Conservation (phyloP, 768 basidiomycete species). For the Serendipita sp. region DNA sequence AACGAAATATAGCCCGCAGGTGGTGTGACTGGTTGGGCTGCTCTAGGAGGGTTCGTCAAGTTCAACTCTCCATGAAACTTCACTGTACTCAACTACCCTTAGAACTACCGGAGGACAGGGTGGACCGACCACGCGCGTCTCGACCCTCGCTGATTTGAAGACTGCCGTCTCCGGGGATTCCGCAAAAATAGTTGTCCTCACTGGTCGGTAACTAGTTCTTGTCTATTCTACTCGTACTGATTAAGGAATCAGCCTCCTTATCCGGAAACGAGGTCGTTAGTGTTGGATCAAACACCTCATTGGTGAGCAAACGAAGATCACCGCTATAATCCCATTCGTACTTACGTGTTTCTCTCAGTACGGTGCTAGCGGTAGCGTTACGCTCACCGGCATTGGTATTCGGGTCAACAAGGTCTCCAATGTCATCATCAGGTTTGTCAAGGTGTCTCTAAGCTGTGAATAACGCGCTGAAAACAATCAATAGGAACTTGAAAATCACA, state of each 20-base stretch:
- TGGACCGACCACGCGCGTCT: slow-evolving; percentile 29
- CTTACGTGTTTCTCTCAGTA: too few species aligned
- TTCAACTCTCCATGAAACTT: background rate
- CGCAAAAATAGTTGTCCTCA: slow-evolving; percentile 31
- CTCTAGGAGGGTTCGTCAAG: background rate
- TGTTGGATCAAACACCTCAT: slow-evolving; percentile 30
- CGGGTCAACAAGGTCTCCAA: slow-evolving; percentile 29
- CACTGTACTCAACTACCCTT: background rate
- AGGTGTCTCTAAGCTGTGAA: too few species aligned
- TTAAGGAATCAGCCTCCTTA: slow-evolving; percentile 23
- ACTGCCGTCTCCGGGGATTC: slow-evolving; percentile 27
- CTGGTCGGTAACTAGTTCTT: slow-evolving; percentile 17
- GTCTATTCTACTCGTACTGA: background rate
- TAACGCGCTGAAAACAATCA: too few species aligned
- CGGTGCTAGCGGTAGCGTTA: too few species aligned
- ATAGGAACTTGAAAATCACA: too few species aligned
- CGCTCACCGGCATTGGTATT: slow-evolving; percentile 31
- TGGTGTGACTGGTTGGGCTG: background rate
- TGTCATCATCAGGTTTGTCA: slow-evolving; percentile 37
- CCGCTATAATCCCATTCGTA: too few species aligned
- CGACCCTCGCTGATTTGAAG: slow-evolving; percentile 27
- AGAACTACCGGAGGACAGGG: slow-evolving; percentile 33
- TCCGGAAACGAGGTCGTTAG: slow-evolving; percentile 29
- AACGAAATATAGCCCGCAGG: background rate
- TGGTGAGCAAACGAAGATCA: too few species aligned